Evolutionary conservation across 331 rosid species (phyloP), one percentile per base, ranked within the genome.

Genomic region (Rosa hybrid): DNA sequence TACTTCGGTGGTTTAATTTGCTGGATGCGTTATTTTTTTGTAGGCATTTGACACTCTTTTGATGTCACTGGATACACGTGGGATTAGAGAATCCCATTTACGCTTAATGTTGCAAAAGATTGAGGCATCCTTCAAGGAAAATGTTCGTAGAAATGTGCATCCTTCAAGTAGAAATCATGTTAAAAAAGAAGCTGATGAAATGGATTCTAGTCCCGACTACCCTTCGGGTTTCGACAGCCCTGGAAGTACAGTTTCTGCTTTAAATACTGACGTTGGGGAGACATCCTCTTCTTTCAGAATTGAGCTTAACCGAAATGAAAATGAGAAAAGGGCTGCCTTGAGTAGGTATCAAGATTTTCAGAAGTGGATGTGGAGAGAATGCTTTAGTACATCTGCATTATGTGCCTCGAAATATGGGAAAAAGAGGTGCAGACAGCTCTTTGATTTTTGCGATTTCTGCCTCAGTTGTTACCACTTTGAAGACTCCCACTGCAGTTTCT

Each of bases 41-140:
- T 72, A 96, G 99, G 99, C 86, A 83, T 91, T 93, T 85, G 99
- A 96, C 80, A 50, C 86, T 82, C 97, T 96, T 84, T 83, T 89
- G 86, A 81, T 68, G 65, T 89, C 98, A 45, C 81, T 96, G 88
- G 99, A 96, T 80, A 75, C 97, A 20, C 98, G 99, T 1, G 99
- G 99, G 60, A 75, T 88, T 68, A 92, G 99, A 83, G 99, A 96
- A 84, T 92, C 98, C 73, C 97, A 96, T 89, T 81, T 96, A 84
- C 97, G 97, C 78, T 83, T 92, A 68, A 92, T 96, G 99, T 75
- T 96, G 91, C 97, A 89, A 88, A 96, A 83, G 90, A 86, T 90
- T 75, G 98, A 96, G 87, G 78, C 88, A 64, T 84, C 91, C 77
- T 96, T 90, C 51, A 96, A 83, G 86, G 96, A 90, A 83, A 95